phyloP scores from a whole-genome alignment of 257 asterid species.

The Solanum tarijense region DNA sequence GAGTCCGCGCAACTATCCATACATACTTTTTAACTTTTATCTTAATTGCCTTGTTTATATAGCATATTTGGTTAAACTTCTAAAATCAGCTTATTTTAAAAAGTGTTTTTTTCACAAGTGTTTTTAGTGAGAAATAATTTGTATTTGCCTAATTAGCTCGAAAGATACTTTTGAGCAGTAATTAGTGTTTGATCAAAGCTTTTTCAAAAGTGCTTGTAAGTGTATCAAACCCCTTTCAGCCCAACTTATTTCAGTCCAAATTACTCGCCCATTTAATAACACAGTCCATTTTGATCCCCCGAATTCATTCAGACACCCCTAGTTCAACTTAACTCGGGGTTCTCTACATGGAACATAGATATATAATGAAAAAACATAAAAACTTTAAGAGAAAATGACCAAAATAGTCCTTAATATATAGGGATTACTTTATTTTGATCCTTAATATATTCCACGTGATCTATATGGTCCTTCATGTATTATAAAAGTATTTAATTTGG shows the following conservation, averaged over 20 bases:
- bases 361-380: too few relatives aligned
- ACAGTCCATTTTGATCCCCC: neutral
- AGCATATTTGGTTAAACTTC: neutral
- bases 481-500: too few relatives aligned
- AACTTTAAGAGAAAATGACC: neutral
- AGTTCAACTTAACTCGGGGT: too few relatives aligned
- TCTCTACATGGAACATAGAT: too few relatives aligned
- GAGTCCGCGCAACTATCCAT: neutral
- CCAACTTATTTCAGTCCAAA: neutral
- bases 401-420: too few relatives aligned
- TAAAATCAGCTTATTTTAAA: neutral
- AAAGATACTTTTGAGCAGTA: neutral
- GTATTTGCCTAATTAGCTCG: neutral
- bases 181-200: neutral
- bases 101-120: rapidly evolving
- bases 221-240: neutral
- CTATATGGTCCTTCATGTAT: too few relatives aligned
- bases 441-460: too few relatives aligned
- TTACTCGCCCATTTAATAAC: neutral
- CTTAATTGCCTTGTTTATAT: neutral
- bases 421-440: too few relatives aligned
- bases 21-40: too few relatives aligned
- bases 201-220: neutral
- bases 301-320: too few relatives aligned
- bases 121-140: neutral